A percentile compares a stretch with the other conserved stretches of the same genome.
Evolutionary conservation across 2,329 filamentous ascomycete species (phyloP).

Genomic region (Diaporthe longicolla): DNA sequence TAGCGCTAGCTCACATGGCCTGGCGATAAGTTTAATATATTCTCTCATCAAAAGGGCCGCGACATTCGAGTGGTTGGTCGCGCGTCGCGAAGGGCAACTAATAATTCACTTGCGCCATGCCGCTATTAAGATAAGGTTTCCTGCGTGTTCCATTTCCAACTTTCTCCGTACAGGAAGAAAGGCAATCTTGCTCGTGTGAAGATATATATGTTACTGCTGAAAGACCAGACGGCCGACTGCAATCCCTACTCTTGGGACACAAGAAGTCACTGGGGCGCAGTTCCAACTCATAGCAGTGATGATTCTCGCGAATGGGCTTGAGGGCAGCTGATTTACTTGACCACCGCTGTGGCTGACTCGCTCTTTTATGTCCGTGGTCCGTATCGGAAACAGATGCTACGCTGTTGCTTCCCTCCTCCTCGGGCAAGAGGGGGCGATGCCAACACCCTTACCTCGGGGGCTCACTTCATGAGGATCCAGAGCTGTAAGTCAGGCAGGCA

Average conservation of each 20-base stretch:
- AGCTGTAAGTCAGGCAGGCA: not conserved
- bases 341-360: not conserved
- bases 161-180: too few species aligned
- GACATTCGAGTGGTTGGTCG: too few species aligned
- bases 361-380: not conserved
- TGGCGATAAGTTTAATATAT: not conserved
- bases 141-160: too few species aligned
- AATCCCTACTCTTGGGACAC: not conserved
- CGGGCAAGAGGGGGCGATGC: not conserved
- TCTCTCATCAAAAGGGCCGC: not conserved
- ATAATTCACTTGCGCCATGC: too few species aligned
- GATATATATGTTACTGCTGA: too few species aligned
- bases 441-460: not conserved
- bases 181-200: too few species aligned
- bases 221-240: too few species aligned
- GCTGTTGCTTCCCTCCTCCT: slow-evolving; percentile 17
- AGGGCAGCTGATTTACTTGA: too few species aligned
- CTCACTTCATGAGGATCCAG: not conserved
- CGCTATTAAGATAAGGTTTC: too few species aligned
- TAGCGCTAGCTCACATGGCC: not conserved
- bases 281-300: not conserved
- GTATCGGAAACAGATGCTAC: slow-evolving; percentile 23
- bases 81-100: too few species aligned
- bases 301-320: not conserved
- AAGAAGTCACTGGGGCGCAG: not conserved